Evolutionary conservation across 495 filamentous ascomycete species (phyloP).

Genomic region (Xylaria telfairii): DNA sequence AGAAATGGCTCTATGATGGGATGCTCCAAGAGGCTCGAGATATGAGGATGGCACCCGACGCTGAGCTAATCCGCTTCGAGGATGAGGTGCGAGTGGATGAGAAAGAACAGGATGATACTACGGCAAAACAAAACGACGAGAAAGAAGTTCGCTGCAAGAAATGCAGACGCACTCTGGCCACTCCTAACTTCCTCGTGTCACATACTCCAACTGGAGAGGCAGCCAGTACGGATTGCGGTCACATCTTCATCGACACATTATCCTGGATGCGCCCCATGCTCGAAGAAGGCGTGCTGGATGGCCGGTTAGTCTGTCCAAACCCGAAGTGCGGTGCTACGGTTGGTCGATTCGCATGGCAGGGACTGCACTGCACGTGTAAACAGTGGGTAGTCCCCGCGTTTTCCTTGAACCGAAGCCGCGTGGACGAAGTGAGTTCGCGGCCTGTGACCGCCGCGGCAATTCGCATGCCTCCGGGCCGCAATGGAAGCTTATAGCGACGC

Average conservation of each 20-base stretch:
- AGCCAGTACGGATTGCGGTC: slow-evolving; percentile 61
- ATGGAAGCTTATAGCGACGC: slow-evolving; percentile 31
- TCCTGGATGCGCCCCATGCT: slow-evolving; percentile 91
- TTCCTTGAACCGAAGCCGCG: slow-evolving; percentile 76
- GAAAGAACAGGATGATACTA: slow-evolving; percentile 17
- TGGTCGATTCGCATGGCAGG: slow-evolving; percentile 94
- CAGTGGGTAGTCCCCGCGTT: slow-evolving; percentile 93
- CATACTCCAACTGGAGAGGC: slow-evolving; percentile 39
- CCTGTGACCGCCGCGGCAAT: slow-evolving; percentile 30
- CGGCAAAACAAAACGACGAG: slow-evolving; percentile 31
- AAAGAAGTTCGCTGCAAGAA: slow-evolving; percentile 68
- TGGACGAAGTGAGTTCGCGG: slow-evolving; percentile 68
- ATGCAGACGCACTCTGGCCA: slow-evolving; percentile 61
- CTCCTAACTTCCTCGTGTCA: slow-evolving; percentile 47
- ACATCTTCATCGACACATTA: slow-evolving; percentile 87
- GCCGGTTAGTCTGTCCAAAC: slow-evolving; percentile 83
- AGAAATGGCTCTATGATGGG: slow-evolving; percentile 84
- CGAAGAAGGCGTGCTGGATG: slow-evolving; percentile 76
- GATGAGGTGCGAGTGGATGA: slow-evolving; percentile 66
- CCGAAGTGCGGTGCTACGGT: slow-evolving; percentile 76
- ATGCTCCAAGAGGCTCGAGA: slow-evolving; percentile 77
- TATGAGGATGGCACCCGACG: slow-evolving; percentile 67
- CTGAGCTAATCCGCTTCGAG: slow-evolving; percentile 79
- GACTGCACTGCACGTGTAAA: slow-evolving; percentile 89
- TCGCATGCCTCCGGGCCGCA: slow-evolving; percentile 37